Percentiles rank a stretch among this genome's conserved stretches.
Evolutionary conservation across 2,329 filamentous ascomycete genomes (phyloP).

Genomic region (Phialophora macrospora): DNA sequence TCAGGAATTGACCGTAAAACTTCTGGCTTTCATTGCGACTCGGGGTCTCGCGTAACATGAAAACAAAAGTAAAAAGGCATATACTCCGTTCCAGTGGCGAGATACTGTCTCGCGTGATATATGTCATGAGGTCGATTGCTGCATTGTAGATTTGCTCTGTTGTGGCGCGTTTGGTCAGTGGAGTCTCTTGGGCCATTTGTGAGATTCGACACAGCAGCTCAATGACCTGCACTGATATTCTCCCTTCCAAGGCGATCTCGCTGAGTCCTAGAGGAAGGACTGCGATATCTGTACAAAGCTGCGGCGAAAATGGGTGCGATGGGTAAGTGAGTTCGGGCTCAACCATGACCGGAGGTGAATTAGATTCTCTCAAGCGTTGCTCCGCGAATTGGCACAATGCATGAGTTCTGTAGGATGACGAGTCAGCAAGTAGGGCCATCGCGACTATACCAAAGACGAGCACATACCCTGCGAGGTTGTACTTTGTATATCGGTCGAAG

Average conservation of each 20-base stretch:
- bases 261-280: conserved; percentile 9
- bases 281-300: conserved; percentile 16
- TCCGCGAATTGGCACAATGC: conserved; percentile 11
- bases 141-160: conserved; percentile 11
- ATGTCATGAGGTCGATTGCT: conserved; percentile 9
- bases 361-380: conserved; percentile 10
- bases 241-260: conserved; percentile 11
- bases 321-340: conserved; percentile 14
- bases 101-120: conserved; percentile 1
- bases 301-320: conserved; percentile 6
- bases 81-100: conserved; percentile 9
- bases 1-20: conserved; percentile 11
- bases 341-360: not conserved
- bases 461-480: conserved; percentile 12
- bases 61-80: conserved; percentile 7
- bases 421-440: not conserved
- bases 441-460: not conserved
- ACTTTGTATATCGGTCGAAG: conserved; percentile 18
- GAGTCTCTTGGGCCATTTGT: conserved; percentile 10
- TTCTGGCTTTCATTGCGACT: conserved; percentile 11
- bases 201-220: conserved; percentile 8
- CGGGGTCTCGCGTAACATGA: conserved; percentile 4
- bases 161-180: conserved; percentile 8
- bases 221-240: conserved; percentile 13
- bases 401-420: not conserved